Conservation (phyloP, 352 stramenopile genomes). For the Pilasporangium apinafurcum region DNA sequence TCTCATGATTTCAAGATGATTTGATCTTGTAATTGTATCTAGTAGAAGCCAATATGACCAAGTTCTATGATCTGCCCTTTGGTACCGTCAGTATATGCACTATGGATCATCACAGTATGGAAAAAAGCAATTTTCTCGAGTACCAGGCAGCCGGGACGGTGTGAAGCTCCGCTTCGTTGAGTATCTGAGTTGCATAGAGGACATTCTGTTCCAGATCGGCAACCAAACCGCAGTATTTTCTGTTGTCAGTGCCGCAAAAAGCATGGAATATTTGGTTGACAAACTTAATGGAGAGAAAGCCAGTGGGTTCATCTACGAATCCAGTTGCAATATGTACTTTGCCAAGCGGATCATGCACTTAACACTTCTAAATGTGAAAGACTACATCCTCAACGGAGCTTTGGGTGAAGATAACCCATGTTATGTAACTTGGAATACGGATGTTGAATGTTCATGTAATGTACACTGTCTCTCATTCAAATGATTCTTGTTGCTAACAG, state of each 20-base stretch:
- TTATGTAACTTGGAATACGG: slow-evolving; percentile 4
- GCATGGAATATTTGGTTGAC: slow-evolving; percentile 3
- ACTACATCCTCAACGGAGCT: slow-evolving; percentile 17
- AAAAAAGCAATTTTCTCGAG: slow-evolving; percentile 7
- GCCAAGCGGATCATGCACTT: slow-evolving; percentile 15
- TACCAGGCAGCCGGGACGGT: slow-evolving; percentile 1
- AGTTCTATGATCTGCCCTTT: not conserved
- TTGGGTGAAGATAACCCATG: slow-evolving; percentile 3
- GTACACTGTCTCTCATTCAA: not conserved
- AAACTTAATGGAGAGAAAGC: not conserved
- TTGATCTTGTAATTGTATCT: not conserved
- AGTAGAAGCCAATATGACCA: slow-evolving; percentile 9
- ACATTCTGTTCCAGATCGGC: slow-evolving; percentile 46
- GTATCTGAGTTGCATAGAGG: slow-evolving; percentile 2
- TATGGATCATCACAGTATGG: slow-evolving; percentile 10
- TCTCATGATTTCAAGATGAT: not conserved
- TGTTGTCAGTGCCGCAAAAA: slow-evolving; percentile 22
- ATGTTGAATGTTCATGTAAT: not conserved
- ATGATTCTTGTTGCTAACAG: too few relatives aligned
- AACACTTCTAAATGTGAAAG: slow-evolving; percentile 8
- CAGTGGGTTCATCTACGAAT: slow-evolving; percentile 12
- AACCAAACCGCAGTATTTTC: slow-evolving; percentile 61
- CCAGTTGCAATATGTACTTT: slow-evolving; percentile 19
- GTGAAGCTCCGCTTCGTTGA: not conserved
- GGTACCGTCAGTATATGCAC: slow-evolving; percentile 10